Conservation (phyloP, 2,329 filamentous ascomycete genomes). For the Camptophora hylomeconis region DNA sequence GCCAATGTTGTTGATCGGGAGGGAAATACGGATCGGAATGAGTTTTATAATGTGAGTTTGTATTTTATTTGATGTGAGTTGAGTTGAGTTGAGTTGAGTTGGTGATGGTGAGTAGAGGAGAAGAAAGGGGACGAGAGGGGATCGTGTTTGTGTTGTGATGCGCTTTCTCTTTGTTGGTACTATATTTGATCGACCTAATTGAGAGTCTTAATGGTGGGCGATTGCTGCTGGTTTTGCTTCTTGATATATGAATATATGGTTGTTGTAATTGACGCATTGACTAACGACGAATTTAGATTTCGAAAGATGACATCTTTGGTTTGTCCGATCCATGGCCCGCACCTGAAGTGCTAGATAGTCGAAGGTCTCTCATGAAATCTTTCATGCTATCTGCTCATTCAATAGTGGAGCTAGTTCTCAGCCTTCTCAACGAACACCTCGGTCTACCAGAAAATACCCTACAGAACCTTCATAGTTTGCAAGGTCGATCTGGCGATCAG, state of each 20-base stretch:
- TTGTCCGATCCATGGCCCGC: constrained; percentile 27
- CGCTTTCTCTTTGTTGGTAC: too few relatives aligned
- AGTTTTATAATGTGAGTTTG: constrained; percentile 42
- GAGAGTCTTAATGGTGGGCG: too few relatives aligned
- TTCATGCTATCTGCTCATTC: constrained; percentile 35
- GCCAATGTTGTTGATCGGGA: constrained; percentile 32
- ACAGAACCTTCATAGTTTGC: constrained; percentile 32
- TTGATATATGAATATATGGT: not conserved
- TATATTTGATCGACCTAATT: too few relatives aligned
- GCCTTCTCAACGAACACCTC: constrained; percentile 32
- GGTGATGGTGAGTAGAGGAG: too few relatives aligned
- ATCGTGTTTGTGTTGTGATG: too few relatives aligned
- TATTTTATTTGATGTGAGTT: too few relatives aligned
- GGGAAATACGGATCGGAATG: constrained; percentile 38
- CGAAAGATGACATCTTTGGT: constrained; percentile 39
- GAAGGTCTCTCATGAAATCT: constrained; percentile 25
- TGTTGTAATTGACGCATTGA: constrained; percentile 2
- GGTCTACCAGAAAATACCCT: constrained; percentile 30
- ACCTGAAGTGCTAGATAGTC: constrained; percentile 27
- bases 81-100: too few relatives aligned
- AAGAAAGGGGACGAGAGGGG: too few relatives aligned
- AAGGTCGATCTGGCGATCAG: constrained; percentile 35
- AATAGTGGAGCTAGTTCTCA: constrained; percentile 32
- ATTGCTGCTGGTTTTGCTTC: not conserved
- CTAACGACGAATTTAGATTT: constrained; percentile 28